Evolutionary conservation across 208 protist species (phyloP).

Genomic region (Kentomonas sorsogonicus): DNA sequence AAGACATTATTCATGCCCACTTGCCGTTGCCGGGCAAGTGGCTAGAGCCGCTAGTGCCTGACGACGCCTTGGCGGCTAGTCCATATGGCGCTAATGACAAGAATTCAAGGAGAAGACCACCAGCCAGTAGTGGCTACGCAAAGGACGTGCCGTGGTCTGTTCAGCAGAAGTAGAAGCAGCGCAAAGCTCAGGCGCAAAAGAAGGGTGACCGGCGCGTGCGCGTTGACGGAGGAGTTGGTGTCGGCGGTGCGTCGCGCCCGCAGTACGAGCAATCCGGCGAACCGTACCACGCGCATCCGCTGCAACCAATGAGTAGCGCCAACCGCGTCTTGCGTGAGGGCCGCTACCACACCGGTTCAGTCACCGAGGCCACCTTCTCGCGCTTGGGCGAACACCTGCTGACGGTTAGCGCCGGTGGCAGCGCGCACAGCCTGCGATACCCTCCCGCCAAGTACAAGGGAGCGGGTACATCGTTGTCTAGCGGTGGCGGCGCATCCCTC

Average conservation of each 20-base stretch:
- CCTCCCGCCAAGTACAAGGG: conserved; percentile 37
- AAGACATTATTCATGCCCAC: conserved; percentile 64
- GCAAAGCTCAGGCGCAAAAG: conserved; percentile 10
- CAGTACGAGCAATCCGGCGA: neutral
- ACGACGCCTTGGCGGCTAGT: neutral
- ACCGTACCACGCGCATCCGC: conserved; percentile 20
- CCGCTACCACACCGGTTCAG: conserved; percentile 23
- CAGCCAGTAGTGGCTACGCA: conserved; percentile 59
- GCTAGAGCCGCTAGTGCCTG: conserved; percentile 19
- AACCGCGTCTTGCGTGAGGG: too few species aligned
- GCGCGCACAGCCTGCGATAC: conserved; percentile 33
- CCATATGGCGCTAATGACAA: neutral
- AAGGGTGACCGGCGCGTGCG: conserved; percentile 14
- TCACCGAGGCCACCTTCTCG: conserved; percentile 31
- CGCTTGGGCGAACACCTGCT: conserved; percentile 39
- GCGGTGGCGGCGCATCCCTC: conserved; percentile 20
- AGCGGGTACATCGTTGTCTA: conserved; percentile 23
- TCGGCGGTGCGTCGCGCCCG: neutral
- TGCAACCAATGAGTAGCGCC: conserved; percentile 18
- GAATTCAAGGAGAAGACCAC: conserved; percentile 6
- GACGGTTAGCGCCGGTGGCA: conserved; percentile 35
- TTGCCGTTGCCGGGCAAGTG: conserved; percentile 33
- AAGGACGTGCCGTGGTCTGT: conserved; percentile 68
- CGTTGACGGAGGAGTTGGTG: neutral
- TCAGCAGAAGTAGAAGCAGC: conserved; percentile 28